Percentiles rank a stretch among this genome's conserved stretches.
Conservation (phyloP, 129 eudicot genomes). For the Saposhnikovia divaricata region DNA sequence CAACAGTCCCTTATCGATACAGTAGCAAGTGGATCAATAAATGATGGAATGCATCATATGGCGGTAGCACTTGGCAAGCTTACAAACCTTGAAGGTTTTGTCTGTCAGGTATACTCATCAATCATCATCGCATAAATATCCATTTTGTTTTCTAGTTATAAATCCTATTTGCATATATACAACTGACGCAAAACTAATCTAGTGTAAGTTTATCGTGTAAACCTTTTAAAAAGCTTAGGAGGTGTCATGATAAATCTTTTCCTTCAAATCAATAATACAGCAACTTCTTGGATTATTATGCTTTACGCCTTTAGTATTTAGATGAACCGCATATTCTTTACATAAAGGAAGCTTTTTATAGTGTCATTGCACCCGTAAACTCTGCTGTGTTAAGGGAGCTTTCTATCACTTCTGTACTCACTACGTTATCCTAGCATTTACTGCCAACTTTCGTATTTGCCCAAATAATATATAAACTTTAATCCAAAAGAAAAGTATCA, state of each 20-base stretch:
- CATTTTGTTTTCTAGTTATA: not conserved
- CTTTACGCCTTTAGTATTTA: constrained; percentile 7
- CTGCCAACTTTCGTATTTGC: not conserved
- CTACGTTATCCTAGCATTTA: not conserved
- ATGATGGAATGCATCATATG: constrained; percentile 89
- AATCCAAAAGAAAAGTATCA: not conserved
- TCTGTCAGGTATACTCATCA: constrained; percentile 67
- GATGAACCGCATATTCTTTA: not conserved
- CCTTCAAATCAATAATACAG: not conserved
- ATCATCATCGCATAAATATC: not conserved
- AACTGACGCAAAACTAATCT: not conserved
- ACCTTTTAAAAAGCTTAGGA: not conserved
- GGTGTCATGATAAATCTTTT: constrained; percentile 4
- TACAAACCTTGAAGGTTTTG: constrained; percentile 90
- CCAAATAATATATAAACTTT: not conserved
- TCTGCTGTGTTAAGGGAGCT: not conserved
- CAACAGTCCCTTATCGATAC: constrained; percentile 79
- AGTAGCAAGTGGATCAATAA: constrained; percentile 46
- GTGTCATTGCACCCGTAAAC: constrained; percentile 3
- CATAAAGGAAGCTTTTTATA: constrained; percentile 8
- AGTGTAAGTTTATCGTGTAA: not conserved
- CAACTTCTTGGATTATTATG: constrained; percentile 1
- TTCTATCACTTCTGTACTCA: not conserved
- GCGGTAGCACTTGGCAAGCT: constrained; percentile 91
- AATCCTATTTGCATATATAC: not conserved